Percentiles rank a stretch among this genome's conserved stretches.
Conservation (phyloP, 2,329 filamentous ascomycete species). For the Leptographium galeiforme region DNA sequence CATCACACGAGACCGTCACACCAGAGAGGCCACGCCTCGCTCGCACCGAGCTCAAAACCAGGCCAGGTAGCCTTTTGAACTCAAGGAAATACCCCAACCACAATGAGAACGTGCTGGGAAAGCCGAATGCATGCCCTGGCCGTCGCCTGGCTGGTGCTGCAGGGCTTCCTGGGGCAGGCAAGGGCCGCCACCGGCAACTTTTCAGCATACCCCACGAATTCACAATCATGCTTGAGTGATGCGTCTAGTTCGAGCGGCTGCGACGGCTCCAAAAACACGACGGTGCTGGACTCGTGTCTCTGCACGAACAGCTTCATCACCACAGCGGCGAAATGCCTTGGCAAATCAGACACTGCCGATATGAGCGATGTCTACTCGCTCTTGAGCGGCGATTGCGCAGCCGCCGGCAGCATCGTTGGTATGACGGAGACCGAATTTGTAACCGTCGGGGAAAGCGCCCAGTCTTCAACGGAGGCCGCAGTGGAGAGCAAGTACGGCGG, state of each 20-base stretch:
- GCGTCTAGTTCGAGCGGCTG: slow-evolving; percentile 28
- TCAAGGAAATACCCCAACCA: neutral
- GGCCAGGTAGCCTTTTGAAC: no score
- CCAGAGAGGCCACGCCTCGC: no score
- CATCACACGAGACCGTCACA: no score
- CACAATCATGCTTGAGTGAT: slow-evolving; percentile 29
- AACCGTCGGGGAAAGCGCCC: slow-evolving; percentile 14
- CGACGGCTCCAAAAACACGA: slow-evolving; percentile 20
- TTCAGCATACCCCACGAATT: slow-evolving; percentile 24
- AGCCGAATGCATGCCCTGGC: neutral
- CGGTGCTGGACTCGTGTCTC: slow-evolving; percentile 33
- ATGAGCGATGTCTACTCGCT: slow-evolving; percentile 28
- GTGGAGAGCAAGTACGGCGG: slow-evolving; percentile 6
- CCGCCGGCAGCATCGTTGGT: slow-evolving; percentile 28
- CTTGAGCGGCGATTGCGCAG: slow-evolving; percentile 28
- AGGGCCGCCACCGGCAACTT: slow-evolving; percentile 23
- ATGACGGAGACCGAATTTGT: slow-evolving; percentile 29
- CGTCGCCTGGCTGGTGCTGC: neutral
- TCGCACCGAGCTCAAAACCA: no score
- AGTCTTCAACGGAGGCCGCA: no score
- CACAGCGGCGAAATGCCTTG: slow-evolving; percentile 32
- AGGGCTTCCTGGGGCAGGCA: neutral
- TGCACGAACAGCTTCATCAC: slow-evolving; percentile 36
- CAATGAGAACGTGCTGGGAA: neutral
- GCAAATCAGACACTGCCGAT: slow-evolving; percentile 20